Conservation (phyloP, 140 eudicot species). For the Eryngium alpinum region DNA sequence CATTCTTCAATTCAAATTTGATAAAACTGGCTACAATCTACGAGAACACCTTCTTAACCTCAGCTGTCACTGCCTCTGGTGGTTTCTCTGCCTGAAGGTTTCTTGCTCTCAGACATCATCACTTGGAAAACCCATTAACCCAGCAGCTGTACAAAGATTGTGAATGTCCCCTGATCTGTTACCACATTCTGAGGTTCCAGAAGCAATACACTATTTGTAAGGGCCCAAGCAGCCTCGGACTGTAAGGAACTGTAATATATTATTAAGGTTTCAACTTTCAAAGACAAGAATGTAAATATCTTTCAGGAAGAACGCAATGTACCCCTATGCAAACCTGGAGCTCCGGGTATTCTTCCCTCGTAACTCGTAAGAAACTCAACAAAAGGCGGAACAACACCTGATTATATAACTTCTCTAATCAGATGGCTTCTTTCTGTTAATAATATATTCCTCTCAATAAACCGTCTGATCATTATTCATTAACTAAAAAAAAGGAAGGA, state of each 20-base stretch:
- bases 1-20: slow-evolving; percentile 16
- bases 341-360: slow-evolving; percentile 77
- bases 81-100: slow-evolving; percentile 79
- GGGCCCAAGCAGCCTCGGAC: slow-evolving; percentile 99
- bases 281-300: neutral
- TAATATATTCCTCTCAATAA: neutral
- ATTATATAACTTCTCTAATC: slow-evolving; percentile 39
- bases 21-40: slow-evolving; percentile 21
- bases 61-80: slow-evolving; percentile 58
- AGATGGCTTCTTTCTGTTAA: slow-evolving; percentile 68
- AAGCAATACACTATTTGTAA: slow-evolving; percentile 86
- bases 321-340: slow-evolving; percentile 53
- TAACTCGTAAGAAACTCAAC: slow-evolving; percentile 71
- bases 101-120: slow-evolving; percentile 96
- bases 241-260: slow-evolving; percentile 13
- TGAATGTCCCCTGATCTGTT: slow-evolving; percentile 81
- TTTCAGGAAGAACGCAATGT: neutral
- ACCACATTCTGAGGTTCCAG: slow-evolving; percentile 91
- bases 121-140: slow-evolving; percentile 72
- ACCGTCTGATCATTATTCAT: neutral
- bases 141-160: slow-evolving; percentile 77
- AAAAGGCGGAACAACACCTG: slow-evolving; percentile 89
- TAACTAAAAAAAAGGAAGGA: neutral
- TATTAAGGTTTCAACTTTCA: neutral
- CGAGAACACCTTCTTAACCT: slow-evolving; percentile 60